Percentiles rank a stretch among this genome's conserved stretches.
These are phyloP conservation scores for Fraxinus americana DNA, from an alignment of 257 asterid species.

Conservation along the genomic window DNA sequence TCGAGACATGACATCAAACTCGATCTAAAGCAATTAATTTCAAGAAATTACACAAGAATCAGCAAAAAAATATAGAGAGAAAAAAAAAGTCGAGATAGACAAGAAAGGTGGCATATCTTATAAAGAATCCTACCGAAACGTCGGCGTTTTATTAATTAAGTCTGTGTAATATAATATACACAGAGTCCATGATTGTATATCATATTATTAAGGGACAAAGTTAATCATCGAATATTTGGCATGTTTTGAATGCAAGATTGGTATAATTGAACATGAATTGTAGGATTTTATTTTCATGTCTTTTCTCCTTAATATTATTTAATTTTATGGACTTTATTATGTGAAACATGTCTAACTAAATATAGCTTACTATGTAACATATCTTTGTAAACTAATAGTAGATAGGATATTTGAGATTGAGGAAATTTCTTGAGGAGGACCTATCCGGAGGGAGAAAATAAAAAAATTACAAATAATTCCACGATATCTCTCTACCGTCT, in stretches of 20 bases:
- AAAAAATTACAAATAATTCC: too few species aligned
- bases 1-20: too few species aligned
- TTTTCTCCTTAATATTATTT: too few species aligned
- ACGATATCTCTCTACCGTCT: too few species aligned
- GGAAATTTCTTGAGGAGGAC: not conserved
- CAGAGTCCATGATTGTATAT: not conserved
- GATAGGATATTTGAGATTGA: not conserved
- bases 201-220: not conserved
- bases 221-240: not conserved
- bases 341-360: not conserved
- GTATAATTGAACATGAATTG: not conserved
- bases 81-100: not conserved
- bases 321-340: not conserved
- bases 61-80: too few species aligned
- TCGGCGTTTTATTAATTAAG: not conserved
- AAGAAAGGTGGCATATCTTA: too few species aligned
- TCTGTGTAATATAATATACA: too few species aligned
- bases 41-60: not conserved
- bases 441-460: not conserved
- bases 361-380: not conserved
- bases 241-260: not conserved
- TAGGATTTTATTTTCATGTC: not conserved
- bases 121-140: not conserved
- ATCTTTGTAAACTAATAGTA: not conserved
- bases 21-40: too few species aligned